phyloP scores from a whole-genome alignment of 1,284 basidiomycete genomes.

The Coniferiporia weirii region DNA sequence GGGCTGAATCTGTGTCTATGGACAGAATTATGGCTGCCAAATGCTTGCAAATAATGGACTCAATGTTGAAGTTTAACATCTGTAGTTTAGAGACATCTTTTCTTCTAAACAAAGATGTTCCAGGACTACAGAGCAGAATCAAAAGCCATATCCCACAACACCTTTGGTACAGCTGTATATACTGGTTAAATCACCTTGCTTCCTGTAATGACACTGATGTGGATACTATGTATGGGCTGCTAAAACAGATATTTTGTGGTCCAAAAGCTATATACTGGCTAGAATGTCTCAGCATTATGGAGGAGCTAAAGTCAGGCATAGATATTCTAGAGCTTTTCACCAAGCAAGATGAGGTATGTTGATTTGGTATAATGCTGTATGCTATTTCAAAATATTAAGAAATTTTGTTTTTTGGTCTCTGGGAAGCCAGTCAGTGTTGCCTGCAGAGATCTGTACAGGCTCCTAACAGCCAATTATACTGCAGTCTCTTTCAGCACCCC shows the following conservation, averaged over 20 bases:
- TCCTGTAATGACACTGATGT: not conserved
- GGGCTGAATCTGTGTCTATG: not conserved
- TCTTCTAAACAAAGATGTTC: slow-evolving; percentile 22
- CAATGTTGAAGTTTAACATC: slow-evolving; percentile 33
- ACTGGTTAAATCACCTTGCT: not conserved
- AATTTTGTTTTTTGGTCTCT: not conserved
- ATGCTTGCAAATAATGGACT: slow-evolving; percentile 26
- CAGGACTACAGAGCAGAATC: slow-evolving; percentile 14
- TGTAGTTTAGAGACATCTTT: slow-evolving; percentile 27
- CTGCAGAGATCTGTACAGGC: not conserved
- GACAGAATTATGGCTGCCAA: slow-evolving; percentile 12
- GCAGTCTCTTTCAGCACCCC: not conserved
- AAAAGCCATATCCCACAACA: not conserved
- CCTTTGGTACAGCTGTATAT: not conserved
- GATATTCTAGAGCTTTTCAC: too few relatives aligned
- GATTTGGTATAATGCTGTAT: too few relatives aligned
- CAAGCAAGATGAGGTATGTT: too few relatives aligned
- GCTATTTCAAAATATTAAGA: too few relatives aligned
- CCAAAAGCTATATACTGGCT: not conserved
- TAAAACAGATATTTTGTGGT: not conserved
- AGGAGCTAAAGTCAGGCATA: too few relatives aligned
- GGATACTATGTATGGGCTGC: not conserved
- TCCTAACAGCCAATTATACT: not conserved
- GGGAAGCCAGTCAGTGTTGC: not conserved
- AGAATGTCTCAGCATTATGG: not conserved